phyloP scores from a whole-genome alignment of 306 rosid genomes.

The Prunus fruticosa region DNA sequence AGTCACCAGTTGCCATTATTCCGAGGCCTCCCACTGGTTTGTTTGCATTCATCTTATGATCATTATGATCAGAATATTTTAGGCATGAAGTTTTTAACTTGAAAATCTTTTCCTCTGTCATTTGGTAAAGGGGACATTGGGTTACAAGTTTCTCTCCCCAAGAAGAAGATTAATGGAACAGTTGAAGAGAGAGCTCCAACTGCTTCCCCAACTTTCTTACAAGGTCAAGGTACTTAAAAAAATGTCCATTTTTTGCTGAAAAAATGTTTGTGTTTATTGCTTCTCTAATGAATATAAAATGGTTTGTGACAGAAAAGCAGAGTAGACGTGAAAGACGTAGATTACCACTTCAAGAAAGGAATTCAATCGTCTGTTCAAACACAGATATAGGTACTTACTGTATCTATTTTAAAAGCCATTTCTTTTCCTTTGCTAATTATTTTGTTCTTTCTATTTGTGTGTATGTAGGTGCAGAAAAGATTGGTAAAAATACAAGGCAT shows the following conservation, averaged over 20 bases:
- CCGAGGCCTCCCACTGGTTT: conserved; percentile 26
- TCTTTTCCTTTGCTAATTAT: background rate
- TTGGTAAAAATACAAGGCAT: background rate
- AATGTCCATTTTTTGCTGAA: background rate
- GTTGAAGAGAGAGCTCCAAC: background rate
- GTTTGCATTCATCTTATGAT: conserved; percentile 1
- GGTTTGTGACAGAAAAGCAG: conserved; percentile 8
- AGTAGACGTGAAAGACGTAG: background rate
- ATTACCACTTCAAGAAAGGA: conserved; percentile 5
- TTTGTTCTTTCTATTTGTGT: background rate
- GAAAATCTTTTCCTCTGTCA: background rate
- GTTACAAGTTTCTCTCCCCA: background rate
- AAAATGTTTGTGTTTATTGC: background rate
- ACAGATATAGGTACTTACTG: conserved; percentile 11
- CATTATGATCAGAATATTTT: background rate
- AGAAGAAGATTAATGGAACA: background rate
- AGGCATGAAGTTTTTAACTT: background rate
- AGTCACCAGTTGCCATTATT: conserved; percentile 6
- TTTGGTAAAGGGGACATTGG: background rate
- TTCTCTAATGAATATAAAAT: background rate
- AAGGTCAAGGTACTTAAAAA: conserved; percentile 1
- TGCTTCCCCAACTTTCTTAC: conserved; percentile 1
- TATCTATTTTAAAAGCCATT: background rate
- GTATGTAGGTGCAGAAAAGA: conserved; percentile 15
- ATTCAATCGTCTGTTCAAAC: conserved; percentile 2